A percentile compares a stretch with the other conserved stretches of the same genome.
Evolutionary conservation across 352 stramenopile genomes (phyloP).

Genomic region (Pythium volutum): DNA sequence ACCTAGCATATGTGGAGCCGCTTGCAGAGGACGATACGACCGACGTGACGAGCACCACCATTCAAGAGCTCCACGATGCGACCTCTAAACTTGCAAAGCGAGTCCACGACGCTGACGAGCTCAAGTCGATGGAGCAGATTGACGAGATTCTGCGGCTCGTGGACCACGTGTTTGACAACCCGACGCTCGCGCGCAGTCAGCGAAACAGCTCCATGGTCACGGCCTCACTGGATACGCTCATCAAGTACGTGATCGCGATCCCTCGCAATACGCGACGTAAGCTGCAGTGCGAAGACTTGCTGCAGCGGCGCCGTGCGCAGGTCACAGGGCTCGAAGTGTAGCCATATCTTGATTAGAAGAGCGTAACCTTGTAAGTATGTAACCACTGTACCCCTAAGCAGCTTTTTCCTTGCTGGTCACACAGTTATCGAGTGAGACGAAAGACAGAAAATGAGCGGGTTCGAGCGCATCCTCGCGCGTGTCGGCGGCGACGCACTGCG

Average conservation of each 20-base stretch:
- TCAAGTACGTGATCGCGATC: constrained; percentile 13
- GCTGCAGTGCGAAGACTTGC: constrained; percentile 9
- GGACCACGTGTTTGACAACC: constrained; percentile 22
- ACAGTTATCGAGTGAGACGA: background rate
- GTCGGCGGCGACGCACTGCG: constrained; percentile 64
- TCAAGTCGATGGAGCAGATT: constrained; percentile 20
- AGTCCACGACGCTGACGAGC: background rate
- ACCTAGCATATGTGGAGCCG: background rate
- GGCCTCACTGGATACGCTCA: constrained; percentile 1
- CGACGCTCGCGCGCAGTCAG: constrained; percentile 8
- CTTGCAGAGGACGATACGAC: background rate
- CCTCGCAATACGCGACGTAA: constrained; percentile 16
- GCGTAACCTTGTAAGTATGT: background rate
- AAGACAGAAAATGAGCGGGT: constrained; percentile 48
- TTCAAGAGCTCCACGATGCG: constrained; percentile 7
- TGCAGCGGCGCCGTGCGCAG: constrained; percentile 3
- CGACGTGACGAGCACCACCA: background rate
- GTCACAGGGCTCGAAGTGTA: constrained; percentile 4
- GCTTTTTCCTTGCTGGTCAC: background rate
- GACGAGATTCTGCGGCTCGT: constrained; percentile 12
- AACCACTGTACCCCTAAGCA: background rate
- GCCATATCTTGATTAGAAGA: background rate
- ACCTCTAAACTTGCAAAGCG: background rate
- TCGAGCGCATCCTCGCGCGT: constrained; percentile 70
- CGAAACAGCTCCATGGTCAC: constrained; percentile 4